phyloP scores from a whole-genome alignment of 768 basidiomycete genomes.

The Xerocomellus intermedius region DNA sequence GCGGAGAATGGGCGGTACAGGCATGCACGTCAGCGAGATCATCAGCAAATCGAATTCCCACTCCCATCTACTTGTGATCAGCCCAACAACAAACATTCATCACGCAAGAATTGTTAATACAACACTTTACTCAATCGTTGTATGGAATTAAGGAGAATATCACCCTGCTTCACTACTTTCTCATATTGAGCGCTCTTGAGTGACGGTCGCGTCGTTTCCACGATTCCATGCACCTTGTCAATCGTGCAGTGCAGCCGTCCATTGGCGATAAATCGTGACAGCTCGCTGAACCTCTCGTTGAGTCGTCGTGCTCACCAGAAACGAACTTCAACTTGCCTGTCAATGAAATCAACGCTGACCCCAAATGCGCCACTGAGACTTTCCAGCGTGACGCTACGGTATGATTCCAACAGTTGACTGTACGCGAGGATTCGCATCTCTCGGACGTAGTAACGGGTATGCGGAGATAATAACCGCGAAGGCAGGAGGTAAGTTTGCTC shows the following conservation, averaged over 20 bases:
- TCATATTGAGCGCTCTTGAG: conserved; percentile 88
- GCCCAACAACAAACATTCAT: not conserved
- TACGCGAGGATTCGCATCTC: conserved; percentile 97
- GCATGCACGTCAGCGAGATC: not conserved
- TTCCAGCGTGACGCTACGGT: conserved; percentile 85
- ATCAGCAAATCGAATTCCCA: not conserved
- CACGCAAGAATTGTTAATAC: conserved; percentile 35
- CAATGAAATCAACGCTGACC: conserved; percentile 84
- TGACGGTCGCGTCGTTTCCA: conserved; percentile 82
- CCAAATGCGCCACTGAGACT: conserved; percentile 87
- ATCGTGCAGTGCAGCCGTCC: conserved; percentile 85
- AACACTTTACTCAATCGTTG: conserved; percentile 91
- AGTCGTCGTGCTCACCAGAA: not conserved
- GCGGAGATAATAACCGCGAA: conserved; percentile 80
- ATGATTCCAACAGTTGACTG: conserved; percentile 86
- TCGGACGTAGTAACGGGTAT: conserved; percentile 86
- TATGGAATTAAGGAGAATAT: conserved; percentile 82
- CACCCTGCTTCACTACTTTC: conserved; percentile 90
- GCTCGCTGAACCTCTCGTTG: conserved; percentile 56
- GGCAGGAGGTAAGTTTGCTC: conserved; percentile 88
- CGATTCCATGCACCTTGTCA: conserved; percentile 92
- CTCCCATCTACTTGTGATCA: not conserved
- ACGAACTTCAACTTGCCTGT: conserved; percentile 54
- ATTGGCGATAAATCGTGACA: conserved; percentile 88
- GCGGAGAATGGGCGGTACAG: not conserved